A percentile compares a stretch with the other conserved stretches of the same genome.
These are phyloP conservation scores for Saccharomycopsis hybrid DNA, from an alignment of 1,139 yeast genomes.

Conservation along the genomic window DNA sequence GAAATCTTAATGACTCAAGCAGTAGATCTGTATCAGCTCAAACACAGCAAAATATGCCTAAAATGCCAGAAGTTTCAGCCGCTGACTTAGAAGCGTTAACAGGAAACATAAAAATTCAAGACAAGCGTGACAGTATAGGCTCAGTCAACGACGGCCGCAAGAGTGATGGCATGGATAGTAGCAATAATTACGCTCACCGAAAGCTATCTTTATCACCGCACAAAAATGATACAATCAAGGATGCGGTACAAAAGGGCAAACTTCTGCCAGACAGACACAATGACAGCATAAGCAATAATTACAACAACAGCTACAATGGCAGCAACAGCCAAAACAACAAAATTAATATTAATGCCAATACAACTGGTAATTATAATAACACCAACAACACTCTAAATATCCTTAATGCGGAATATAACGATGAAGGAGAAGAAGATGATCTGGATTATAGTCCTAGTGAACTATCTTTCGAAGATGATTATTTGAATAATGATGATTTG, in stretches of 20 bases:
- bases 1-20: background rate
- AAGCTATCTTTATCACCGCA: background rate
- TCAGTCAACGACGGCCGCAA: background rate
- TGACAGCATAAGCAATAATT: no score
- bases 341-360: background rate
- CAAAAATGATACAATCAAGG: background rate
- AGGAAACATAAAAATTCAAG: background rate
- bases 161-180: background rate
- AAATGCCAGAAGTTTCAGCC: background rate
- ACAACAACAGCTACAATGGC: no score
- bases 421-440: background rate
- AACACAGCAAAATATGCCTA: background rate
- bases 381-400: no score
- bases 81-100: background rate
- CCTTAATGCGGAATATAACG: no score
- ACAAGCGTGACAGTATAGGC: background rate
- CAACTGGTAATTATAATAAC: background rate
- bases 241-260: no score
- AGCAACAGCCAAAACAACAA: background rate
- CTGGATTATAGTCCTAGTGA: background rate
- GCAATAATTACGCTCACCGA: background rate
- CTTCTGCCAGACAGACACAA: no score
- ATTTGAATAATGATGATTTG: conserved; percentile 17
- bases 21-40: background rate
- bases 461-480: conserved; percentile 8